Conservation (phyloP, 768 basidiomycete species). For the Hypholoma sublateritium region DNA sequence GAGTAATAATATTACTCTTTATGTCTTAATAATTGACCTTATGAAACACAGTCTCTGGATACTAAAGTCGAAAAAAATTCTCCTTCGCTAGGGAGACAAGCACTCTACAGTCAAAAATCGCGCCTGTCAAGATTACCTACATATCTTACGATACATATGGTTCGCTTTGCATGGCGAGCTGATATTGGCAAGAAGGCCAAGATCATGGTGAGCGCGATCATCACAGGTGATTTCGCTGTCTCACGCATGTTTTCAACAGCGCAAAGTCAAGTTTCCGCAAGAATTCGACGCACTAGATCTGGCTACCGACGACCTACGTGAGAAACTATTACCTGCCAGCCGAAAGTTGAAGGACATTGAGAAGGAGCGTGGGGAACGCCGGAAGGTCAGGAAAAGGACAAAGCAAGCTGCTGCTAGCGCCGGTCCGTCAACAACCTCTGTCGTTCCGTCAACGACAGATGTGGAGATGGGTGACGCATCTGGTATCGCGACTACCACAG, state of each 20-base stretch:
- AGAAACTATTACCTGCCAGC: constrained; percentile 68
- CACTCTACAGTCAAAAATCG: constrained; percentile 77
- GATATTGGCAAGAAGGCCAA: constrained; percentile 94
- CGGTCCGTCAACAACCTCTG: constrained; percentile 13
- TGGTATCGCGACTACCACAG: constrained; percentile 21
- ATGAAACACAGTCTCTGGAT: constrained; percentile 65
- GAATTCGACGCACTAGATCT: constrained; percentile 88
- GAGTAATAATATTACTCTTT: constrained; percentile 10
- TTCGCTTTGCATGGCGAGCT: constrained; percentile 91
- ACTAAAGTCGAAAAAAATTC: constrained; percentile 86
- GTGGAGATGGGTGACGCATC: constrained; percentile 48
- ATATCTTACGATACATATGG: constrained; percentile 91
- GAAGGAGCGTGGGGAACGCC: constrained; percentile 80
- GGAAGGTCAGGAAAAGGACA: constrained; percentile 77
- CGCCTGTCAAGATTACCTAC: constrained; percentile 82
- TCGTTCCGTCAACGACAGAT: constrained; percentile 32
- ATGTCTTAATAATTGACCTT: not conserved
- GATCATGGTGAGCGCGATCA: constrained; percentile 73
- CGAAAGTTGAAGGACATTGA: constrained; percentile 76
- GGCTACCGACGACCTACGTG: constrained; percentile 74
- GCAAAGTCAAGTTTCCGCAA: constrained; percentile 89
- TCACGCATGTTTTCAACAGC: constrained; percentile 35
- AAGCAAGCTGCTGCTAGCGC: constrained; percentile 40
- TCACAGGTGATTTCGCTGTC: not conserved
- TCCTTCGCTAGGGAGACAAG: constrained; percentile 74